Conservation (phyloP, 2,329 filamentous ascomycete species). For the Cladosporium cucumerinum region DNA sequence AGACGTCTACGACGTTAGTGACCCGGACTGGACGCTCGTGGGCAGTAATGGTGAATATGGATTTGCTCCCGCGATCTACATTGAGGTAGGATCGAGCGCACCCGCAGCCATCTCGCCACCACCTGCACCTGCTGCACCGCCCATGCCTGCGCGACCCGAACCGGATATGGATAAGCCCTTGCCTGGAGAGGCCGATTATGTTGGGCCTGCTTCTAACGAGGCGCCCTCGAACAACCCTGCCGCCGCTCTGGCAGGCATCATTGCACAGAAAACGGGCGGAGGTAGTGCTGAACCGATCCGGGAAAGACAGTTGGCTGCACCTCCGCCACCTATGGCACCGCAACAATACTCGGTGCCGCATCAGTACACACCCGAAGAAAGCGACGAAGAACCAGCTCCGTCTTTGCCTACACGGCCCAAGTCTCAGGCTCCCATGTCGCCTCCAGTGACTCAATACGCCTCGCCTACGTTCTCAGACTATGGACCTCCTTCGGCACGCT, state of each 20-base stretch:
- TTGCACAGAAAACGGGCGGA: conserved; percentile 47
- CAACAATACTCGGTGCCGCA: conserved; percentile 52
- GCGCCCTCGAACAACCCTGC: conserved; percentile 48
- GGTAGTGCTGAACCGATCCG: conserved; percentile 24
- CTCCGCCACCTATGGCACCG: conserved; percentile 51
- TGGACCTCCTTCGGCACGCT: conserved; percentile 33
- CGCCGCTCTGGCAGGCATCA: conserved; percentile 55
- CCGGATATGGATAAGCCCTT: conserved; percentile 36
- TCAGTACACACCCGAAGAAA: conserved; percentile 63
- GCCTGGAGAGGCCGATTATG: conserved; percentile 40
- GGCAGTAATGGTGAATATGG: conserved; percentile 82
- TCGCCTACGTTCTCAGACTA: conserved; percentile 28
- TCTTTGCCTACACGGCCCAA: conserved; percentile 61
- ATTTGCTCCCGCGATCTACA: conserved; percentile 95
- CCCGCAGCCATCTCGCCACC: conserved; percentile 38
- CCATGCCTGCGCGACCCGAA: conserved; percentile 40
- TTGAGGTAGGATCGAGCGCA: conserved; percentile 62
- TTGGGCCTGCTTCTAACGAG: conserved; percentile 42
- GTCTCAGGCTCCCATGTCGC: conserved; percentile 49
- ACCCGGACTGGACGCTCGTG: conserved; percentile 95
- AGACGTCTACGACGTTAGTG: conserved; percentile 81
- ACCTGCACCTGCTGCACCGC: conserved; percentile 30
- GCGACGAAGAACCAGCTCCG: conserved; percentile 61
- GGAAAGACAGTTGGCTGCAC: conserved; percentile 41
- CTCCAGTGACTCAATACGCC: conserved; percentile 36